These are phyloP conservation scores for Zoysia japonica DNA, from an alignment of 176 grass and related monocot genomes.

Conservation along the genomic window DNA sequence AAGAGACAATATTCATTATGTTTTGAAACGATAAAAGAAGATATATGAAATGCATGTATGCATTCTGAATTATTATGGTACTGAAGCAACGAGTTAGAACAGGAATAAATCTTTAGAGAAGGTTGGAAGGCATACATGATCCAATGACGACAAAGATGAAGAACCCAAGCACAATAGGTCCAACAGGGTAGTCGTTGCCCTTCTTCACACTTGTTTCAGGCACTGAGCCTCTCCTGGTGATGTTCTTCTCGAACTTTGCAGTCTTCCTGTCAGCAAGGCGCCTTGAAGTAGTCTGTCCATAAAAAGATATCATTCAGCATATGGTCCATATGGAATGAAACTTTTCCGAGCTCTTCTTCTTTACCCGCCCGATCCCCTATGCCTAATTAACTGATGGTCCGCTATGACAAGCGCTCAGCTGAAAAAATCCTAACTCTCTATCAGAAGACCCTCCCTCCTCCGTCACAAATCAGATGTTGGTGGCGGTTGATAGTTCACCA, in stretches of 20 bases:
- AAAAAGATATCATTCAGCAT: constrained; percentile 2
- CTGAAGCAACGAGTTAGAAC: too few species aligned
- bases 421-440: too few species aligned
- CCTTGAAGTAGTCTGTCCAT: constrained; percentile 56
- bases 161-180: constrained; percentile 58
- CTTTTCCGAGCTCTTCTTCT: too few species aligned
- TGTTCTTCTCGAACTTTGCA: constrained; percentile 66
- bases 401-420: too few species aligned
- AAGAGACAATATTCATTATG: not conserved
- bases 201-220: constrained; percentile 62
- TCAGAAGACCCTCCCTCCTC: too few species aligned
- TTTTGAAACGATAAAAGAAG: not conserved
- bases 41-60: not conserved
- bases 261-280: constrained; percentile 66
- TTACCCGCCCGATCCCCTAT: too few species aligned
- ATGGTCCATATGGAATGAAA: not conserved
- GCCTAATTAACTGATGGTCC: too few species aligned
- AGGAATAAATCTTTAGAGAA: not conserved
- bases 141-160: constrained; percentile 67
- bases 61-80: not conserved
- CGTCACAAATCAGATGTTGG: too few species aligned
- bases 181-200: constrained; percentile 67
- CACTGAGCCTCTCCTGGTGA: constrained; percentile 62
- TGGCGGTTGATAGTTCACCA: too few species aligned
- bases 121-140: constrained; percentile 56